Evolutionary conservation across 768 basidiomycete species (phyloP), one percentile per base, ranked within the genome.

Genomic region (Daedaleopsis sinensis): DNA sequence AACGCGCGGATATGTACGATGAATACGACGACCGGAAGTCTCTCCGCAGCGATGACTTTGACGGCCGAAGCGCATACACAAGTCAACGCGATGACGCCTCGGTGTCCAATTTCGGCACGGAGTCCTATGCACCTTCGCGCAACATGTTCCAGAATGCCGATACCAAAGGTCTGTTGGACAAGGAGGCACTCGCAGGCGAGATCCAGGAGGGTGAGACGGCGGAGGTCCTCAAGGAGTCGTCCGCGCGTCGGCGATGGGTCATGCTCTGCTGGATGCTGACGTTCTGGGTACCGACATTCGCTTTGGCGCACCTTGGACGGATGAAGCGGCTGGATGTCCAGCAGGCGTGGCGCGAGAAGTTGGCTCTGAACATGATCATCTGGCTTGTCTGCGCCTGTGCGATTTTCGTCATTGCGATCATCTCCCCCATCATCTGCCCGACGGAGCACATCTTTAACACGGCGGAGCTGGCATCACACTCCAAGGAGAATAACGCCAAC

Each of bases 311-410:
- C 71, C 63, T 93, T 56, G 95, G 96, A 1, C 82, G 93, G 32
- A 97, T 98, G 95, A 97, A 98, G 77, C 89, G 96, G 8, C 73
- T 89, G 64, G 97, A 99, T 68, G 82, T 99, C 23, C 86, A 91
- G 24, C 94, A 98, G 74, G 97, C 97, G 1, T 99, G 97, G 97
- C 80, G 96, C 60, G 97, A 98, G 76, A 98, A 99, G 75, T 80
- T 98, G 1, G 93, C 94, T 3, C 84, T 98, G 70, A 98, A 98
- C 74, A 75, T 99, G 60, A 79, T 99, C 76, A 98, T 99, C 68
- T 98, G 96, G 96, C 86, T 97, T 70, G 79, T 92, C 35, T 98
- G 95, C 64, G 89, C 74, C n/a, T 86, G 86, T 67, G 89, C 94
- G 0, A 82, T 95, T 50, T 98, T 99, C 74, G 91, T 99, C 69